phyloP scores from a whole-genome alignment of 2,329 filamentous ascomycete species.

The Ceratocystis smalleyi region DNA sequence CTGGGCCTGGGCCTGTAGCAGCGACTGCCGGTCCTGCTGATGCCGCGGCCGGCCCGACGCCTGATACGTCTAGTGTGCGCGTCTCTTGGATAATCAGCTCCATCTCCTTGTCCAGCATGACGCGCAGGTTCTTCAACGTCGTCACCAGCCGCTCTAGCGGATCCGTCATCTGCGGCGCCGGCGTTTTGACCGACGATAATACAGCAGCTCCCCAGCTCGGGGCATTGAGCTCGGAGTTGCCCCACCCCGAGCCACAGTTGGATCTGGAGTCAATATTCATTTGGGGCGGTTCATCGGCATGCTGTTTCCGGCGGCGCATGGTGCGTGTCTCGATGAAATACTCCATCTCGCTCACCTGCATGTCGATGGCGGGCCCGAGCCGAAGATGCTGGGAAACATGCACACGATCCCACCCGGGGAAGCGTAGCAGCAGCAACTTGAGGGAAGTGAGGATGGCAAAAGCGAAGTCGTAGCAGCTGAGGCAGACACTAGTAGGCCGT shows the following conservation, averaged over 20 bases:
- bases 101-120: conserved; percentile 16
- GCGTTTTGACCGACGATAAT: neutral
- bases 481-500: conserved; percentile 28
- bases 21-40: neutral
- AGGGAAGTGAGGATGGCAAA: conserved; percentile 33
- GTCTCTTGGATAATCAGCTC: conserved; percentile 7
- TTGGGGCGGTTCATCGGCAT: neutral
- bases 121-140: conserved; percentile 14
- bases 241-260: too few relatives aligned
- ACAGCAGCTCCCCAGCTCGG: neutral
- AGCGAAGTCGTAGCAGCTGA: conserved; percentile 33
- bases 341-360: conserved; percentile 23
- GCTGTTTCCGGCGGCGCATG: neutral
- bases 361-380: conserved; percentile 23
- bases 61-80: neutral
- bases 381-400: conserved; percentile 26
- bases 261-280: too few relatives aligned
- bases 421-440: conserved; percentile 31
- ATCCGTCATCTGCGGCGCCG: conserved; percentile 7
- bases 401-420: conserved; percentile 32
- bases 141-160: conserved; percentile 17
- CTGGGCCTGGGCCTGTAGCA: neutral
- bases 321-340: conserved; percentile 20
- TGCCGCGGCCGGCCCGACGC: neutral
- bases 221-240: neutral